Base-by-base conservation (phyloP, 2,329 filamentous ascomycete genomes). In the Pestalotiopsis sp. region DNA sequence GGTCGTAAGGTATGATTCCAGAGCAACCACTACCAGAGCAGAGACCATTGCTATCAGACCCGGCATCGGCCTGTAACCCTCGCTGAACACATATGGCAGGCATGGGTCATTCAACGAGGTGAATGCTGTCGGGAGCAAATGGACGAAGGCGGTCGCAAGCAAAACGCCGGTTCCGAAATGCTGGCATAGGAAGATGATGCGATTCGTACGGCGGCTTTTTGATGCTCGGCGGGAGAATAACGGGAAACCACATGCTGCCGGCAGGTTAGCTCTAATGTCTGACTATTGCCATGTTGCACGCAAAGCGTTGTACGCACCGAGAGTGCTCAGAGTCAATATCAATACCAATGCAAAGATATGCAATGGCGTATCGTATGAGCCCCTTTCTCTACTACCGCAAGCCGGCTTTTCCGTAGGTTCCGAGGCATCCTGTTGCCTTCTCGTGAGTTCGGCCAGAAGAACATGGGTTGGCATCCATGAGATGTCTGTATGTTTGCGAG, bases 1-100 rank as follows among this genome's bases (percentile, higher is more conserved):
- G 2, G 91, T 92, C 0, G 94, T 94, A 73, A 98, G 91, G 78
- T 94, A 94, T 82, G 96, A 97, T 80, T 98, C 95, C 66, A 98
- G 87, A 2, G 90, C 88, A 6, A 97, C 93, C 3, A 98, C 94
- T 4, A 92, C 83, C 69, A 97, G 85, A n/a, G 94, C 92, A 12
- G 92, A 90, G 11, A 90, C 80, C 92, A 97, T 95, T 68, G 93
- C 92, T 61, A 97, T 88, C 62, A 96, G 85, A 2, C 94, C 94
- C 0, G 94, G 90, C 78, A 97, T 91, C 5, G 93, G 93, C 61
- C 86, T 88, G 78, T 96, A 97, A n/a, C 88, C 87, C 71, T 91
- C 77, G 78, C 89, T 95, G 87, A 95, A 97, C 77, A 94, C 92
- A 68, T 87, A 84, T 9, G 94, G 93, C 0, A 97, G 88, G 74